Percentiles rank a stretch among this genome's conserved stretches.
Conservation (phyloP, 345 rosid genomes). For the Eucalyptus albens region DNA sequence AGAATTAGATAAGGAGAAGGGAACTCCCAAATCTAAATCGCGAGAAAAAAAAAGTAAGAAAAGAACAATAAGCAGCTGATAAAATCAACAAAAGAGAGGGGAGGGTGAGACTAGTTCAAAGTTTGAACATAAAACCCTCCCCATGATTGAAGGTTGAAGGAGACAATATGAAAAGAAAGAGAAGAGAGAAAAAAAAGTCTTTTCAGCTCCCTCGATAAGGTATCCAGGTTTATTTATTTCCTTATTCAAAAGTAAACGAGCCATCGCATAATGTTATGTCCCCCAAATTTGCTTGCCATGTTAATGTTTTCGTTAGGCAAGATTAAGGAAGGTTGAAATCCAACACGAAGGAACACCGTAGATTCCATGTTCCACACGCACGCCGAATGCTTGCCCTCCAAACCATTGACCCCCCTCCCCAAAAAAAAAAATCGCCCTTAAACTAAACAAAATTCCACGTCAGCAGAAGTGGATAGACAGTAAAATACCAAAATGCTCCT, state of each 20-base stretch:
- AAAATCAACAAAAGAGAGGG: too few relatives aligned
- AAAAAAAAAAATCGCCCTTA: background rate
- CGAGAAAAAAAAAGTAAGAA: too few relatives aligned
- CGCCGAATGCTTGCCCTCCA: background rate
- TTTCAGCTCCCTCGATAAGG: background rate
- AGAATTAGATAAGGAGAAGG: too few relatives aligned
- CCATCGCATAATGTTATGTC: background rate
- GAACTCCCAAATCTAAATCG: too few relatives aligned
- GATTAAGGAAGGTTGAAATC: background rate
- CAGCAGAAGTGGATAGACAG: background rate
- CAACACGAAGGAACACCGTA: background rate
- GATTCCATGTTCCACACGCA: background rate
- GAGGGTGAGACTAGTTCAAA: too few relatives aligned
- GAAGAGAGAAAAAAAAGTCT: too few relatives aligned
- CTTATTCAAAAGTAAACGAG: background rate
- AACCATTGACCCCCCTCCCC: background rate
- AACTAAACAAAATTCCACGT: background rate
- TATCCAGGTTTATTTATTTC: background rate
- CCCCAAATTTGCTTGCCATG: too few relatives aligned
- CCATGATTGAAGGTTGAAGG: too few relatives aligned
- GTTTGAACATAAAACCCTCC: too few relatives aligned
- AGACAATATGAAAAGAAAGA: too few relatives aligned
- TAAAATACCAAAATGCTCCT: background rate
- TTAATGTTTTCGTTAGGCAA: background rate
- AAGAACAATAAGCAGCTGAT: rapidly evolving